These are phyloP conservation scores for Naumovozyma baii DNA, from an alignment of 805 yeast genomes.

Conservation along the genomic window DNA sequence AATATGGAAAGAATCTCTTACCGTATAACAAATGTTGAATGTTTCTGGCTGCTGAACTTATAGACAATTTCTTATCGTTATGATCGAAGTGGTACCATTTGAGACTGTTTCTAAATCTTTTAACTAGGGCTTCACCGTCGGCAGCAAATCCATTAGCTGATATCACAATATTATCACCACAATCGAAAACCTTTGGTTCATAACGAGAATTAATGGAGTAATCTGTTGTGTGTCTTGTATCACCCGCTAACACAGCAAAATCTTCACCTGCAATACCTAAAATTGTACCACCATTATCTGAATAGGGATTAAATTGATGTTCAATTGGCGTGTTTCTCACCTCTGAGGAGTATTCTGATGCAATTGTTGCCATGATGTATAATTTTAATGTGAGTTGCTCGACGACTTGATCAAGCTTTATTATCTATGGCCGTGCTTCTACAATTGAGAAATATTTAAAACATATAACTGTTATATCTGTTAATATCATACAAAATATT, in stretches of 20 bases:
- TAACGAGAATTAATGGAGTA: constrained; percentile 88
- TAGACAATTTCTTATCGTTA: constrained; percentile 53
- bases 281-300: constrained; percentile 95
- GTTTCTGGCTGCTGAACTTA: constrained; percentile 76
- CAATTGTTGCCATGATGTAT: constrained; percentile 38
- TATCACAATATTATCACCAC: constrained; percentile 79
- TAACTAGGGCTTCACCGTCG: constrained; percentile 79
- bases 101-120: constrained; percentile 51
- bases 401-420: too few species aligned
- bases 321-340: constrained; percentile 59
- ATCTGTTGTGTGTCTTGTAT: constrained; percentile 93
- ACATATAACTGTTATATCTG: not conserved
- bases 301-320: constrained; percentile 85
- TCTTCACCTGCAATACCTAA: constrained; percentile 97
- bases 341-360: constrained; percentile 59
- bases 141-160: constrained; percentile 96
- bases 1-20: constrained; percentile 92
- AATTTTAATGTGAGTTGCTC: too few species aligned
- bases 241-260: constrained; percentile 94
- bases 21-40: constrained; percentile 85
- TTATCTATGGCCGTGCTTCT: too few species aligned
- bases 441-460: not conserved
- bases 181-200: constrained; percentile 80
- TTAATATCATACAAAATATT: not conserved
- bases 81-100: constrained; percentile 93